Base-by-base conservation (phyloP, 176 grass and related monocot genomes). In the Carex littledalei region DNA sequence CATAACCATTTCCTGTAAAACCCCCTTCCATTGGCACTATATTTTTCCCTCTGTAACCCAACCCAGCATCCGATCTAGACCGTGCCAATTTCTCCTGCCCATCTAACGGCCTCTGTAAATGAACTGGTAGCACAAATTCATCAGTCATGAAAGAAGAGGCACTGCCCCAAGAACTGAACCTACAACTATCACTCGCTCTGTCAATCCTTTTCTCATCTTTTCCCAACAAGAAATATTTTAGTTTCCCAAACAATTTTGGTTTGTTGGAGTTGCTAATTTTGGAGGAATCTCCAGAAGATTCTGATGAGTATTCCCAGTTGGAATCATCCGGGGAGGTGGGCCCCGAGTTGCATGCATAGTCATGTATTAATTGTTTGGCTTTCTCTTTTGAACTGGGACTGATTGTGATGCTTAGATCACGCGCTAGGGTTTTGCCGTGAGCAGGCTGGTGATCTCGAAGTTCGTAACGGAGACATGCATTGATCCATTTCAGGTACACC, bases 401-500 rank as follows among this genome's bases (percentile, higher is more conserved):
- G 68, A 94, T 21, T 76, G 85, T 94, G 83, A 89, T 94, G 87
- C 88, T 99, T 41, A 99, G 91, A 85, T 95, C 93, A 63, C 88
- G 81, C 0, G 96, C 96, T 61, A 88, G 62, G 35, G 86, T 91
- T 78, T 95, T 95, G 14, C 91, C 89, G 2, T 75, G 75, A 80
- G 79, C 52, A 56, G 88, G 60, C 10, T 85, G 87, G 81, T 92
- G 87, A 73, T 94, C 92, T 84, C 94, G 93, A 68, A 99, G 61
- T 84, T 99, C 96, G 29, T 94, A 92, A 62, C 96, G 85, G 17
- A 99, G 90, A 88, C 96, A 99, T 78, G 96, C 96, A 79, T 99
- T 99, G 74, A 95, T 94, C 96, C 96, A 99, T 92, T 88, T 99
- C 9, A 99, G 90, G 83, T 99, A 99, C 39, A 99, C 96, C 80